Conservation (phyloP, 306 rosid species). For the Prunus mira region DNA sequence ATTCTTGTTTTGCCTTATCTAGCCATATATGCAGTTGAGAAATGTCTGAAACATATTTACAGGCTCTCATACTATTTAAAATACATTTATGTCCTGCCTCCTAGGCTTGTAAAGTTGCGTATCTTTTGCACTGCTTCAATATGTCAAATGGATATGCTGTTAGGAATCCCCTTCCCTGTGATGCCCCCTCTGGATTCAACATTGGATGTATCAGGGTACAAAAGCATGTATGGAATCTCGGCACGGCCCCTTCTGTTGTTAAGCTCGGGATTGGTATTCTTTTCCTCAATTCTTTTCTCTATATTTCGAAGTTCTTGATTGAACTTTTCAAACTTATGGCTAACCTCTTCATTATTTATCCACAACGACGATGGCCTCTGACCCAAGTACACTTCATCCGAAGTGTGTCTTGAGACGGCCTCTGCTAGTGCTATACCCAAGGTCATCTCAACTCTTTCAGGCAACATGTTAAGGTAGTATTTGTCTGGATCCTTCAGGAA, state of each 20-base stretch:
- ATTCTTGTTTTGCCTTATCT: background rate
- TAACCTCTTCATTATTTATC: conserved; percentile 48
- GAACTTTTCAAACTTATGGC: conserved; percentile 46
- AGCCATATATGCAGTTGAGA: background rate
- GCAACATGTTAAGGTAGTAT: conserved; percentile 52
- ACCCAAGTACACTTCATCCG: conserved; percentile 57
- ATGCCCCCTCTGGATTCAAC: conserved; percentile 36
- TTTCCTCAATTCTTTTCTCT: conserved; percentile 42
- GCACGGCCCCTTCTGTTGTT: conserved; percentile 59
- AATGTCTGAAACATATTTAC: background rate
- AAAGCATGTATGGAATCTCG: conserved; percentile 39
- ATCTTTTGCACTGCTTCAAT: background rate
- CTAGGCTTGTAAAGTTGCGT: background rate
- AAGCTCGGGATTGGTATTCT: conserved; percentile 52
- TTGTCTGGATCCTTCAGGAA: conserved; percentile 65
- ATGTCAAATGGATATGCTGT: conserved; percentile 52
- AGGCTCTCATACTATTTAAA: background rate
- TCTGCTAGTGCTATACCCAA: conserved; percentile 45
- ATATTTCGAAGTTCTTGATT: conserved; percentile 41
- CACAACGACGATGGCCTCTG: conserved; percentile 44
- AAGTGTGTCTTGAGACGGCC: conserved; percentile 45
- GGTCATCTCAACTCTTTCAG: conserved; percentile 49
- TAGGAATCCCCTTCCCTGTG: conserved; percentile 51
- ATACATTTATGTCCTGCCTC: background rate
- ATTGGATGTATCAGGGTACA: conserved; percentile 45